These are phyloP conservation scores for Yamadazyma tumulicola DNA, from an alignment of 805 yeast species.

Conservation along the genomic window DNA sequence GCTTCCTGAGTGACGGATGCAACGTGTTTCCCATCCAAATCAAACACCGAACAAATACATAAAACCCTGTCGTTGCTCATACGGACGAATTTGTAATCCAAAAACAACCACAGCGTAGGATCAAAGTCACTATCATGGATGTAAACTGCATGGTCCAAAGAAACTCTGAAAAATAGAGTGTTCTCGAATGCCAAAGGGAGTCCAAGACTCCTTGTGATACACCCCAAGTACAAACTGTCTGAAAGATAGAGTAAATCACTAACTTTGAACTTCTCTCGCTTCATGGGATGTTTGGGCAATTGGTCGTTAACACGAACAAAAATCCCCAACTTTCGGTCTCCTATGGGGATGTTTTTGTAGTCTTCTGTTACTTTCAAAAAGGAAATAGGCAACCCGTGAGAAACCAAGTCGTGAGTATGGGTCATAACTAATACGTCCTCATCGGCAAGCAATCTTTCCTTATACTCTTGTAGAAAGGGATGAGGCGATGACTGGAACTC, in stretches of 20 bases:
- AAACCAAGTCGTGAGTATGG: slow-evolving; percentile 23
- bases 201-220: slow-evolving; percentile 25
- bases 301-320: slow-evolving; percentile 29
- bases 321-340: slow-evolving; percentile 24
- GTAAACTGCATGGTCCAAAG: slow-evolving; percentile 34
- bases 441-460: slow-evolving; percentile 12
- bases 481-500: slow-evolving; percentile 25
- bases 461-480: slow-evolving; percentile 19
- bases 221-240: slow-evolving; percentile 31
- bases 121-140: slow-evolving; percentile 36
- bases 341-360: slow-evolving; percentile 9
- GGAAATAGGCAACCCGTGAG: slow-evolving; percentile 25
- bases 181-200: slow-evolving; percentile 13
- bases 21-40: slow-evolving; percentile 25
- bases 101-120: slow-evolving; percentile 32
- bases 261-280: slow-evolving; percentile 5
- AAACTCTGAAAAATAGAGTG: slow-evolving; percentile 30
- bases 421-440: slow-evolving; percentile 11
- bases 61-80: slow-evolving; percentile 34
- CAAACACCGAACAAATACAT: slow-evolving; percentile 23
- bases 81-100: slow-evolving; percentile 30
- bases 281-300: slow-evolving; percentile 18
- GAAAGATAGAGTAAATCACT: slow-evolving; percentile 13
- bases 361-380: slow-evolving; percentile 9
- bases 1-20: slow-evolving; percentile 35